Base-by-base conservation (phyloP, 2,329 filamentous ascomycete species). In the Cyphellophora attinorum region DNA sequence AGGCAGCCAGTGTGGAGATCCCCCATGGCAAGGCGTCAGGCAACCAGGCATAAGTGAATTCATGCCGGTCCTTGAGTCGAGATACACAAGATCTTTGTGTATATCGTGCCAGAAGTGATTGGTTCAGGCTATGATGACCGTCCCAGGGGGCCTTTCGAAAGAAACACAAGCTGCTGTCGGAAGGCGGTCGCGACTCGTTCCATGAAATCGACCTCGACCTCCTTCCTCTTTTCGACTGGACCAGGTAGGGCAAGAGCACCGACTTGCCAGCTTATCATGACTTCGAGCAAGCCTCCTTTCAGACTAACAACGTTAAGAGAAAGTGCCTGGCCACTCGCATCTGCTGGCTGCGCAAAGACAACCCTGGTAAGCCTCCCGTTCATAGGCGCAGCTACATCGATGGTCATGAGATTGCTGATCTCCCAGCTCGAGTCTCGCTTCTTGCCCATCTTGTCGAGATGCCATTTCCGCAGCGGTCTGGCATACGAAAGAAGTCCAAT, bases 301-400 rank as follows among this genome's bases (percentile, higher is more conserved):
- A 56, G 51, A 38, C 57, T 62, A 1, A 61, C 55, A 2, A 65
- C 32, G 40, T 61, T 65, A 41, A 68, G 60, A 18, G 48, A 52
- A 19, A 69, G 41, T 5, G 61, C 55, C 4, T 51, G 42, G 6
- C 60, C 57, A 4, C 45, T 43, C 2, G 53, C 57, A 39, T 61
- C 55, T 0, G 58, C 64, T 2, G 65, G 64, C 39, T 67, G 63
- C 5, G 57, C 55, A 44, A 68, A 69, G 2, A 65, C 38, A 47
- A 65, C 53, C 14, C 60, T 50, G 6, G 46, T 51, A 2, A 67
- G 47, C n/a, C 13, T 12, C 4, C n/a, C 15, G 17, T 16, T 15
- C 10, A 8, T 15, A 25, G 2, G 21, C 14, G n/a, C 27, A 3
- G 11, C 10, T 6, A 31, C 19, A 31, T 58, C 50, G 41, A 67